Conservation (phyloP, 2,329 filamentous ascomycete genomes). For the Ophiostoma ips region DNA sequence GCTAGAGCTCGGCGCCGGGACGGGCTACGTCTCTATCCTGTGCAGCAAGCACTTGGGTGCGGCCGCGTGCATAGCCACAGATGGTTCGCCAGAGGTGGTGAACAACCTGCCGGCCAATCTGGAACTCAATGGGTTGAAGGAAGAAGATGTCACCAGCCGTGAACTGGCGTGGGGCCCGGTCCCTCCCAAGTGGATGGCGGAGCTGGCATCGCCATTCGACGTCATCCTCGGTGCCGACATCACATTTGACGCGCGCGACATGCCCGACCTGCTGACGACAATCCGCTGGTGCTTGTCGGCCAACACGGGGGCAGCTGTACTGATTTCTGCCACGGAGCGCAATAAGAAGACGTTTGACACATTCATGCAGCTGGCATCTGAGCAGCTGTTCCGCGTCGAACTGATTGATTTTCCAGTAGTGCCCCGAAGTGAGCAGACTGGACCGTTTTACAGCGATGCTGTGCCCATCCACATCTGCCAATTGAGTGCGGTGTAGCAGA, state of each 20-base stretch:
- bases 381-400: slow-evolving; percentile 28
- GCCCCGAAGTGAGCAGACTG: slow-evolving; percentile 30
- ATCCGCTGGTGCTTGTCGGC: slow-evolving; percentile 27
- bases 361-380: slow-evolving; percentile 44
- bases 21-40: slow-evolving; percentile 60
- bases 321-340: slow-evolving; percentile 58
- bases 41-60: slow-evolving; percentile 54
- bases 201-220: slow-evolving; percentile 30
- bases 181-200: background rate
- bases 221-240: slow-evolving; percentile 64
- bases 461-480: slow-evolving; percentile 44
- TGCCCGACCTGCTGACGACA: slow-evolving; percentile 51
- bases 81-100: slow-evolving; percentile 61
- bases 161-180: slow-evolving; percentile 47
- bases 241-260: slow-evolving; percentile 55
- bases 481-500: background rate
- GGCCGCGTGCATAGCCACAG: slow-evolving; percentile 50
- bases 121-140: slow-evolving; percentile 49
- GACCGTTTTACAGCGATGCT: slow-evolving; percentile 50
- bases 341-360: slow-evolving; percentile 54
- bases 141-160: slow-evolving; percentile 30
- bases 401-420: slow-evolving; percentile 30
- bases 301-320: slow-evolving; percentile 40
- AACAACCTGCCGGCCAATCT: slow-evolving; percentile 53
- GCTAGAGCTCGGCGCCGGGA: slow-evolving; percentile 63